These are phyloP conservation scores for Leccinum fibrillosum DNA, from an alignment of 768 basidiomycete genomes.

Conservation along the genomic window DNA sequence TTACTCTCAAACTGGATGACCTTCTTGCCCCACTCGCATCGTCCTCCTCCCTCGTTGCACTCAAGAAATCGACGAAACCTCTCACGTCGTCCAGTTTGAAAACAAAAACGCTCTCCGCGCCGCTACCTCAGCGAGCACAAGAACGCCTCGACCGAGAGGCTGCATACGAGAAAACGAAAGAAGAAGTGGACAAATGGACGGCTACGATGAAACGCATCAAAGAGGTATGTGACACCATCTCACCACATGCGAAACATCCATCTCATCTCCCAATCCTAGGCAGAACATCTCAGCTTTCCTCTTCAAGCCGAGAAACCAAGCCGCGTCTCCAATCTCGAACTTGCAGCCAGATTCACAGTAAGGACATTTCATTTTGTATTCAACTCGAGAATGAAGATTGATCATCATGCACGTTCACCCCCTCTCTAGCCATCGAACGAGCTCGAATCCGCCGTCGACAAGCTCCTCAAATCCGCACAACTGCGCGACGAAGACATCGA, in stretches of 20 bases:
- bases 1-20: conserved; percentile 66
- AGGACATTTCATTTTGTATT: conserved; percentile 2
- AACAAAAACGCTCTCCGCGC: conserved; percentile 67
- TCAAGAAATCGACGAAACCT: conserved; percentile 68
- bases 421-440: conserved; percentile 68
- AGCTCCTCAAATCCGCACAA: conserved; percentile 76
- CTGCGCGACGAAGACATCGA: conserved; percentile 79
- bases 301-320: conserved; percentile 60
- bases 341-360: conserved; percentile 85
- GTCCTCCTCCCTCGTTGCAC: conserved; percentile 52
- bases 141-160: conserved; percentile 91
- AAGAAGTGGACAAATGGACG: conserved; percentile 92
- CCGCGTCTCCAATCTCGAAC: conserved; percentile 66
- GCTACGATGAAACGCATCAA: conserved; percentile 89
- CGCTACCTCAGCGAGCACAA: conserved; percentile 81
- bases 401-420: not conserved
- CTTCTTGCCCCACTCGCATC: conserved; percentile 71
- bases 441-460: conserved; percentile 81
- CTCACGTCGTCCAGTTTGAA: conserved; percentile 55
- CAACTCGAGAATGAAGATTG: not conserved
- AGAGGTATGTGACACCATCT: conserved; percentile 49
- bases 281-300: conserved; percentile 85
- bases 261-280: conserved; percentile 41
- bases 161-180: conserved; percentile 90
- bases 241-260: not conserved